Evolutionary conservation across 83 land plant species (phyloP).

Genomic region (Picea engelmannii): DNA sequence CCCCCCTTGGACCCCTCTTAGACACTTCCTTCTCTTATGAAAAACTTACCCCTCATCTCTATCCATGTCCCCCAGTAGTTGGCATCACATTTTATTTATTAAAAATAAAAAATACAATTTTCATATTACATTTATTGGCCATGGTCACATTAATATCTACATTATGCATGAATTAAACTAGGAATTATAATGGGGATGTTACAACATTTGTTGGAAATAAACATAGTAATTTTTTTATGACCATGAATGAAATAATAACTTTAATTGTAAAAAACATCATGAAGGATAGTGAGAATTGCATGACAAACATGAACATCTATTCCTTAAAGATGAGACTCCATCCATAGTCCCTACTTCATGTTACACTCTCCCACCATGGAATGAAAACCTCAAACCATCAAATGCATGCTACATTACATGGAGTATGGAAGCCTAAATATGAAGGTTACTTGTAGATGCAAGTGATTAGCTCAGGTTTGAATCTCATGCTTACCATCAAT

Average conservation of each 20-base stretch:
- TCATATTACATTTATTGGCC: too few relatives aligned
- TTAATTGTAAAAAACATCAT: slow-evolving; percentile 58
- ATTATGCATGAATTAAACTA: too few relatives aligned
- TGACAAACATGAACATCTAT: slow-evolving; percentile 76
- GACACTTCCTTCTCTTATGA: too few relatives aligned
- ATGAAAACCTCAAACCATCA: slow-evolving; percentile 82
- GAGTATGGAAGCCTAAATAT: slow-evolving; percentile 75
- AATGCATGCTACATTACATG: slow-evolving; percentile 90
- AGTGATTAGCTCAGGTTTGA: background rate
- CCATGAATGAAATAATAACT: slow-evolving; percentile 85
- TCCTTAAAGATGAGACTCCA: slow-evolving; percentile 64
- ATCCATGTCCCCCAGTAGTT: too few relatives aligned
- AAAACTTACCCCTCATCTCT: too few relatives aligned
- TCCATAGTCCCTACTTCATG: slow-evolving; percentile 53
- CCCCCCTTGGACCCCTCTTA: too few relatives aligned
- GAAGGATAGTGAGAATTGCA: slow-evolving; percentile 50
- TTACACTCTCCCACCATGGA: slow-evolving; percentile 74
- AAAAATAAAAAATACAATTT: too few relatives aligned
- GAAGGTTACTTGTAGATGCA: slow-evolving; percentile 30
- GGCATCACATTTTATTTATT: too few relatives aligned
- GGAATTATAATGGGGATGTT: too few relatives aligned
- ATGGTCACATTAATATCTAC: too few relatives aligned
- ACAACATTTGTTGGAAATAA: too few relatives aligned
- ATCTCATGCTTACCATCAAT: background rate
- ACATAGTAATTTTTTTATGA: slow-evolving; percentile 3